Evolutionary conservation across 2,329 filamentous ascomycete species (phyloP).

Genomic region (Ophiosphaerella narmari): DNA sequence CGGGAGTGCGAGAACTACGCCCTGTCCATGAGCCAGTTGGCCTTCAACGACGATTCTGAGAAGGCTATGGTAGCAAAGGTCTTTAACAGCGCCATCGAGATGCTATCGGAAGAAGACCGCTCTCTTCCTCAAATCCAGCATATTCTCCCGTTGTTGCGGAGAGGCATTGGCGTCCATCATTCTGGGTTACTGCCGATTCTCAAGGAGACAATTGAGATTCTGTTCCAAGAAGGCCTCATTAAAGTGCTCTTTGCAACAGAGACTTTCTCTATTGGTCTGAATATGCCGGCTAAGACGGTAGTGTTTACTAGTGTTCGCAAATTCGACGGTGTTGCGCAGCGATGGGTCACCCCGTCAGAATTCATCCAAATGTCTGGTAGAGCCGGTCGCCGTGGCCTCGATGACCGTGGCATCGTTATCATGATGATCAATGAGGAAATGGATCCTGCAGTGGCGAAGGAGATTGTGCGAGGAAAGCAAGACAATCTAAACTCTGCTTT

Average conservation of each 20-base stretch:
- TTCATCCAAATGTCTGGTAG: constrained; percentile 99
- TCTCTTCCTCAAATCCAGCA: constrained; percentile 87
- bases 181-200: constrained; percentile 92
- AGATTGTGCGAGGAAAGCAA: constrained; percentile 94
- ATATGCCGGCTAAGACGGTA: constrained; percentile 99
- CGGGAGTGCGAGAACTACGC: constrained; percentile 92
- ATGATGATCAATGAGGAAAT: constrained; percentile 99
- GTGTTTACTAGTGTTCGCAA: constrained; percentile 98
- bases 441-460: constrained; percentile 90
- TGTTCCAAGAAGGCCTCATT: constrained; percentile 97
- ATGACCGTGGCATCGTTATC: constrained; percentile 97
- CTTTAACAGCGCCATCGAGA: constrained; percentile 90
- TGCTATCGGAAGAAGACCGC: constrained; percentile 88
- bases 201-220: constrained; percentile 98
- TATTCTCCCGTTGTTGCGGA: constrained; percentile 82
- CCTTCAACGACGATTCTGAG: constrained; percentile 96
- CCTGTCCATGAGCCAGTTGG: constrained; percentile 80
- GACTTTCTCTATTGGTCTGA: constrained; percentile 96
- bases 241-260: constrained; percentile 98
- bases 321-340: constrained; percentile 80
- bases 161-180: constrained; percentile 96
- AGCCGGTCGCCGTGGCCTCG: constrained; percentile 93
- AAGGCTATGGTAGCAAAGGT: constrained; percentile 94
- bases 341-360: constrained; percentile 90
- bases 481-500: constrained; percentile 98